phyloP scores from a whole-genome alignment of 306 rosid genomes.

The Notholithocarpus densiflorus region DNA sequence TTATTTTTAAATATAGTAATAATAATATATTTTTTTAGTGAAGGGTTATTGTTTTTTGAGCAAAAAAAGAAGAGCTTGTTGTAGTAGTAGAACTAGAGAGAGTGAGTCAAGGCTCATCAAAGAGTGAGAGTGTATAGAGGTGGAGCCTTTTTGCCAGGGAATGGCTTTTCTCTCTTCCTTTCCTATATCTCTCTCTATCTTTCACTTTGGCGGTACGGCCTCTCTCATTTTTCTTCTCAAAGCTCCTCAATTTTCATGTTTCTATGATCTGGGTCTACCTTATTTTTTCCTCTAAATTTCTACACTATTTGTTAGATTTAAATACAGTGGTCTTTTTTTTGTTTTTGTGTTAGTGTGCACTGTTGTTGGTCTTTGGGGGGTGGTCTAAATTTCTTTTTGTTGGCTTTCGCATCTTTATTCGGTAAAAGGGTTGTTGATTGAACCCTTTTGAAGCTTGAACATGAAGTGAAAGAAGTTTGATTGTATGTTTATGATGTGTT shows the following conservation, averaged over 20 bases:
- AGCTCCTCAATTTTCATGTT: conserved; percentile 2
- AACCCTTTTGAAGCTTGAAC: conserved; percentile 41
- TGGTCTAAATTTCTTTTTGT: conserved; percentile 31
- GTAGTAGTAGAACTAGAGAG: no score
- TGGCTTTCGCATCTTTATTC: conserved; percentile 26
- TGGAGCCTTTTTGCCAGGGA: conserved; percentile 30
- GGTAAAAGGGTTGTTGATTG: conserved; percentile 34
- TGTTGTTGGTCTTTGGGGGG: conserved; percentile 29
- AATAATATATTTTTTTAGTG: background rate
- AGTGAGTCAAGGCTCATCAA: no score
- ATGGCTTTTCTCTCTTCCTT: conserved; percentile 38
- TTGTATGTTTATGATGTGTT: conserved; percentile 46
- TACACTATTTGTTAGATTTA: conserved; percentile 23
- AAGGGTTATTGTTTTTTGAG: conserved; percentile 13
- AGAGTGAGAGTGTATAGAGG: background rate
- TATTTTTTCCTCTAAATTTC: conserved; percentile 14
- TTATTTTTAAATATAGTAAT: no score
- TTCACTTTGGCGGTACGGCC: conserved; percentile 39
- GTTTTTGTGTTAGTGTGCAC: conserved; percentile 5
- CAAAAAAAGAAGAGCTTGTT: conserved; percentile 30
- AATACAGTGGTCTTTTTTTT: conserved; percentile 17
- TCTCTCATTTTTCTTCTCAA: conserved; percentile 18
- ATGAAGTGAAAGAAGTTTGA: conserved; percentile 43
- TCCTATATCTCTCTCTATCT: background rate
- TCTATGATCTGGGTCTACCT: conserved; percentile 34